Conservation (phyloP, 1,139 yeast genomes). For the Taphrina betulina region DNA sequence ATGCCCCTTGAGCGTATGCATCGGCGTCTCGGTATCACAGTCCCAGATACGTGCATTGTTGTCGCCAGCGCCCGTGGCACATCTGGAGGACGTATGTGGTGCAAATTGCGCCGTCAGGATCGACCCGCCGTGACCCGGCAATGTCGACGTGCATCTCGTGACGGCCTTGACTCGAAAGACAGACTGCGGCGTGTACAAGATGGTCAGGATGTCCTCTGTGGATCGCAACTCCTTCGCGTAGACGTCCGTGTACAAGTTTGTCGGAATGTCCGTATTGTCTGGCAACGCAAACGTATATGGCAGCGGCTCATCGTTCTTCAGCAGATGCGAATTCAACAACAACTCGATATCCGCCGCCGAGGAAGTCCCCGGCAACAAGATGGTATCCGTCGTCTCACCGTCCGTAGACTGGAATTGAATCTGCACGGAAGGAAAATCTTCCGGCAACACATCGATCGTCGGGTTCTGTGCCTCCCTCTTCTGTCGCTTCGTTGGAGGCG, state of each 20-base stretch:
- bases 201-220: slow-evolving; percentile 88
- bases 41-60: slow-evolving; percentile 98
- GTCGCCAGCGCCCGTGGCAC: slow-evolving; percentile 97
- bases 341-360: slow-evolving; percentile 85
- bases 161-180: slow-evolving; percentile 90
- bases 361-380: slow-evolving; percentile 71
- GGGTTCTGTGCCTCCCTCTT: slow-evolving; percentile 79
- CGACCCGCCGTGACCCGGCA: slow-evolving; percentile 93
- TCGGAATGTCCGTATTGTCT: slow-evolving; percentile 59
- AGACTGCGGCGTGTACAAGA: slow-evolving; percentile 92
- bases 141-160: slow-evolving; percentile 86
- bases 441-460: slow-evolving; percentile 71
- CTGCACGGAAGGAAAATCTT: slow-evolving; percentile 79
- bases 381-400: slow-evolving; percentile 76
- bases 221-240: slow-evolving; percentile 83
- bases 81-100: slow-evolving; percentile 70
- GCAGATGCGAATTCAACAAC: slow-evolving; percentile 66
- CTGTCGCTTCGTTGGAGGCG: slow-evolving; percentile 92
- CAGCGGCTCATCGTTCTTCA: slow-evolving; percentile 70
- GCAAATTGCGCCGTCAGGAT: slow-evolving; percentile 91
- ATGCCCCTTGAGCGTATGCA: slow-evolving; percentile 78
- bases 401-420: slow-evolving; percentile 91
- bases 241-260: slow-evolving; percentile 72
- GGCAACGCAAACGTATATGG: slow-evolving; percentile 81
- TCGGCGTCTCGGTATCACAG: slow-evolving; percentile 90